Conservation (phyloP, 2,329 filamentous ascomycete genomes). For the Diaporthe sp. region DNA sequence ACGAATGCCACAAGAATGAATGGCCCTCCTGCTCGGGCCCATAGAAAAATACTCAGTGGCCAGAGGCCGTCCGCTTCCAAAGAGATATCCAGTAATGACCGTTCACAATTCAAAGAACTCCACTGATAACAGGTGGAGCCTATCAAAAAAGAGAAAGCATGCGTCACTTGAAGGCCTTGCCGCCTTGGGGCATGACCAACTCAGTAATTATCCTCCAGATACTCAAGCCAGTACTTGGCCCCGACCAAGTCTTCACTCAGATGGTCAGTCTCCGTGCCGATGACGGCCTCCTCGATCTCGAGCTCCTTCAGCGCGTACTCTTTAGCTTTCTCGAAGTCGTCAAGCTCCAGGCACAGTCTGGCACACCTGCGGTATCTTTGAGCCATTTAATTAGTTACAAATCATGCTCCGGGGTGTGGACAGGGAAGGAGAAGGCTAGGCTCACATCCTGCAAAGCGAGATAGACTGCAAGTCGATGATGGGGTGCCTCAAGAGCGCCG, state of each 20-base stretch:
- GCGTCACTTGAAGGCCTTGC: no score
- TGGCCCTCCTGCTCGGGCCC: not conserved
- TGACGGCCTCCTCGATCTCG: not conserved
- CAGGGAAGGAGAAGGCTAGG: no score
- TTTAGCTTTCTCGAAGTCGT: not conserved
- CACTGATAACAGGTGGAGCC: not conserved
- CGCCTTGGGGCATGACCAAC: not conserved
- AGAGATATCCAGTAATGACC: not conserved
- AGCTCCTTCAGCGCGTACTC: not conserved
- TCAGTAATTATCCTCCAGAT: not conserved
- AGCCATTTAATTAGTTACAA: not conserved
- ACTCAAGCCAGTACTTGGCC: not conserved
- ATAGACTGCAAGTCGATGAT: not conserved
- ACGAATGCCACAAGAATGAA: not conserved
- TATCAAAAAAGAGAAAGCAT: not conserved
- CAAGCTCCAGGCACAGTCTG: not conserved
- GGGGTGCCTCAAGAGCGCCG: not conserved
- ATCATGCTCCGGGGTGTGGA: not conserved
- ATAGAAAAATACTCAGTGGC: not conserved
- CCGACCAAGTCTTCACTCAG: not conserved
- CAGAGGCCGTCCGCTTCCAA: no score
- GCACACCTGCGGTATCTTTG: not conserved
- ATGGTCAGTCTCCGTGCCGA: not conserved
- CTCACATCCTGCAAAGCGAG: not conserved
- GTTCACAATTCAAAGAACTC: not conserved